phyloP scores from a whole-genome alignment of 352 stramenopile species.

The Globisporangium middletonii region DNA sequence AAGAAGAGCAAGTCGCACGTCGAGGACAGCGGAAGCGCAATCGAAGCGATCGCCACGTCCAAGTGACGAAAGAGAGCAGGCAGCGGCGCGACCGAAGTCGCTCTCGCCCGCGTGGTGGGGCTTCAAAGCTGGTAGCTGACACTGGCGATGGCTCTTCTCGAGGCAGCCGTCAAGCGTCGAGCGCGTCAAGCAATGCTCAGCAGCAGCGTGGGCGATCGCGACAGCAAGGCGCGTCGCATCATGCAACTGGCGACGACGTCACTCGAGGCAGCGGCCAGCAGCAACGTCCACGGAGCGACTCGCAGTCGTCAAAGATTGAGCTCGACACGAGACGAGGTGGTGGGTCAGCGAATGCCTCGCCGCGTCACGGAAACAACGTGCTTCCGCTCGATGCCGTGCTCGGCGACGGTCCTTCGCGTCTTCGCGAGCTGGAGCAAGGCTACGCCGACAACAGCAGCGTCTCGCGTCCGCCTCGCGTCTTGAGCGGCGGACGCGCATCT shows the following conservation, averaged over 20 bases:
- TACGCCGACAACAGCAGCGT: too few species aligned
- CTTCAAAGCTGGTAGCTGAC: background rate
- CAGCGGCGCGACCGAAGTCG: constrained; percentile 10
- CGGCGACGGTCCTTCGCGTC: background rate
- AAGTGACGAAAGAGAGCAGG: constrained; percentile 8
- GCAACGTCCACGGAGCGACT: too few species aligned
- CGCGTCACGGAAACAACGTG: background rate
- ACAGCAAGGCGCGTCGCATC: too few species aligned
- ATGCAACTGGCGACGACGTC: too few species aligned
- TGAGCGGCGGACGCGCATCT: background rate
- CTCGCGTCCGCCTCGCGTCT: too few species aligned
- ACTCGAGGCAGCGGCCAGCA: too few species aligned
- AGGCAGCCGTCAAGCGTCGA: background rate
- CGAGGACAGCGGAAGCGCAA: constrained; percentile 3
- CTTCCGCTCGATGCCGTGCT: background rate
- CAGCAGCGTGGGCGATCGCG: too few species aligned
- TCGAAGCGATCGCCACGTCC: constrained; percentile 9
- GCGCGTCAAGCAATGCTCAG: too few species aligned
- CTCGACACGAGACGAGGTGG: too few species aligned
- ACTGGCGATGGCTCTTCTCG: background rate
- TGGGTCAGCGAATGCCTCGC: background rate
- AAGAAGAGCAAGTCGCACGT: constrained; percentile 1
- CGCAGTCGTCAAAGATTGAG: too few species aligned
- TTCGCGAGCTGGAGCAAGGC: too few species aligned
- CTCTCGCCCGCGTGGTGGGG: constrained; percentile 4